Percentiles rank a stretch among this genome's conserved stretches.
These are phyloP conservation scores for Xylaria sp. DNA, from an alignment of 2,329 filamentous ascomycete species.

Conservation along the genomic window DNA sequence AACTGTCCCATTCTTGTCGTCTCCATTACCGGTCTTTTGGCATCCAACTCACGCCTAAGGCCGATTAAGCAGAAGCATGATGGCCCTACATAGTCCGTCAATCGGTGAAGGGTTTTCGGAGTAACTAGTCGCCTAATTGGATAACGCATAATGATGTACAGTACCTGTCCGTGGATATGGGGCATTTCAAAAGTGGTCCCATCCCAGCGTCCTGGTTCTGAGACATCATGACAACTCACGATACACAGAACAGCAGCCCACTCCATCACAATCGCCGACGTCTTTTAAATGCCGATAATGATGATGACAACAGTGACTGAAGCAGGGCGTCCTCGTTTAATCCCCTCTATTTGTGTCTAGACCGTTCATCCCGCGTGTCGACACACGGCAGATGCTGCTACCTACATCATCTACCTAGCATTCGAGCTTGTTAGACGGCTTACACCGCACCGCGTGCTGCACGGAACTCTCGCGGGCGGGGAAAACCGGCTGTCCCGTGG, in stretches of 20 bases:
- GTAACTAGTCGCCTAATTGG: not conserved
- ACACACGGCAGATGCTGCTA: conserved; percentile 25
- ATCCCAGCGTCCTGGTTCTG: conserved; percentile 13
- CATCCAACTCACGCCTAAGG: conserved; percentile 3
- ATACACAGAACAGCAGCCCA: conserved; percentile 15
- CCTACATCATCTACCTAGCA: conserved; percentile 9
- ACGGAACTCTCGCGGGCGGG: conserved; percentile 25
- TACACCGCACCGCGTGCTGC: conserved; percentile 10
- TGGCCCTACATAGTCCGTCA: conserved; percentile 11
- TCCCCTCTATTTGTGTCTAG: conserved; percentile 22
- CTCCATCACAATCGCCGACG: conserved; percentile 12
- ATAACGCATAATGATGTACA: conserved; percentile 25
- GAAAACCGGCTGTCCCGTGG: conserved; percentile 36
- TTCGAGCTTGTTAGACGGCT: not conserved
- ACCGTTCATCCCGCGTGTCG: conserved; percentile 25
- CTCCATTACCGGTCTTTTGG: not conserved
- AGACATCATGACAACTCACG: conserved; percentile 5
- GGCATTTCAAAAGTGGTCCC: conserved; percentile 7
- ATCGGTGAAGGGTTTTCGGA: not conserved
- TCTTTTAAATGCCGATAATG: conserved; percentile 14
- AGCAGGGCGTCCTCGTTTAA: conserved; percentile 4
- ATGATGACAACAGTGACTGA: conserved; percentile 5
- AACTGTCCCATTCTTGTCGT: not conserved
- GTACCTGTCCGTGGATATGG: conserved; percentile 21
- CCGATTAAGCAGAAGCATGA: not conserved